Conservation (phyloP, 208 protist genomes). For the Wallacemonas rigidus region DNA sequence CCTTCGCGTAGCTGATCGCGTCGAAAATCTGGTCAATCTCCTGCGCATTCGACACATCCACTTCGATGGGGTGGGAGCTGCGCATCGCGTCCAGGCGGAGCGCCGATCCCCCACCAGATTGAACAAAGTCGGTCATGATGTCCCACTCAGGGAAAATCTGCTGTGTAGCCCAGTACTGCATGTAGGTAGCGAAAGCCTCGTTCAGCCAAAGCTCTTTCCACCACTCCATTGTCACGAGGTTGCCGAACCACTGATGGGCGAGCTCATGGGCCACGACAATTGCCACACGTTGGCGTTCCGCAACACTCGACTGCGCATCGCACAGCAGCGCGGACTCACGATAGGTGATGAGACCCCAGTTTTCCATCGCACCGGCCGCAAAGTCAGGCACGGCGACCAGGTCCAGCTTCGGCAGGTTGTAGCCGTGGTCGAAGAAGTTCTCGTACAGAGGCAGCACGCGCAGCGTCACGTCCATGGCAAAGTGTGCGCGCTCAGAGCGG, state of each 20-base stretch:
- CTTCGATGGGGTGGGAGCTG: slow-evolving; percentile 91
- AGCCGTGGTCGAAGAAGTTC: slow-evolving; percentile 82
- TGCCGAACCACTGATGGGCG: slow-evolving; percentile 98
- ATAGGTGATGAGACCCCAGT: slow-evolving; percentile 97
- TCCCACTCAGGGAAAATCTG: slow-evolving; percentile 84
- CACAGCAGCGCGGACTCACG: slow-evolving; percentile 86
- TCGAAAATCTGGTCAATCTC: slow-evolving; percentile 95
- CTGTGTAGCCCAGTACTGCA: slow-evolving; percentile 78
- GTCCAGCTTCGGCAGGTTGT: slow-evolving; percentile 95
- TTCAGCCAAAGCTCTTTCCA: slow-evolving; percentile 98
- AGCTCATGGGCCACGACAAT: slow-evolving; percentile 93
- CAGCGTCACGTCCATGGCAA: slow-evolving; percentile 72
- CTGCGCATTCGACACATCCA: slow-evolving; percentile 78
- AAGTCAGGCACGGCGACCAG: slow-evolving; percentile 95
- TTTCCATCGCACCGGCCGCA: slow-evolving; percentile 97
- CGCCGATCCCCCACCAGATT: slow-evolving; percentile 60
- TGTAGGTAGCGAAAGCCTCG: slow-evolving; percentile 94
- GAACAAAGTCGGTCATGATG: slow-evolving; percentile 76
- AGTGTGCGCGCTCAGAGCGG: slow-evolving; percentile 48
- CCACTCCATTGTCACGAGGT: slow-evolving; percentile 97
- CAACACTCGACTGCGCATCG: slow-evolving; percentile 43
- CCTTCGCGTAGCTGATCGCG: slow-evolving; percentile 92
- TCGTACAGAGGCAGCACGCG: slow-evolving; percentile 79
- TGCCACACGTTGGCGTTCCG: slow-evolving; percentile 60
- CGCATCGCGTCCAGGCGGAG: slow-evolving; percentile 78